These are phyloP conservation scores for Dactylellina leptospora DNA, from an alignment of 2,329 filamentous ascomycete species.

Conservation along the genomic window DNA sequence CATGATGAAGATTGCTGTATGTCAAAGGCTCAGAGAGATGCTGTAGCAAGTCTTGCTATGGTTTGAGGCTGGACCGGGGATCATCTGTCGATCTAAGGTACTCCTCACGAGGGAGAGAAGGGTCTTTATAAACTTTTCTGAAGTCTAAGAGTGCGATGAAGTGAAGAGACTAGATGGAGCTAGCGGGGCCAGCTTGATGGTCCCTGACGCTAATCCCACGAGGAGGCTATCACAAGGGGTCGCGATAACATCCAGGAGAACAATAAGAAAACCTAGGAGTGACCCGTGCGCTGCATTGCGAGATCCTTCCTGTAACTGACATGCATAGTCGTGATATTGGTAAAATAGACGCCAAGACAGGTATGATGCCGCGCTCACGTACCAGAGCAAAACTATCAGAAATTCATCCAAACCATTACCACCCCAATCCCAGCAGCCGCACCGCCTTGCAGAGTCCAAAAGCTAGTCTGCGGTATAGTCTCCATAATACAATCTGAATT, in stretches of 20 bases:
- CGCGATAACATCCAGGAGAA: background rate
- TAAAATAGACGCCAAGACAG: conserved; percentile 20
- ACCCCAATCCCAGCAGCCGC: conserved; percentile 18
- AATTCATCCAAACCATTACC: background rate
- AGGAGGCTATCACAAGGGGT: background rate
- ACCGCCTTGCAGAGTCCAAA: conserved; percentile 7
- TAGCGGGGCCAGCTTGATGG: too few species aligned
- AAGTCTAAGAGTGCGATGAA: background rate
- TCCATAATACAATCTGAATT: conserved; percentile 20
- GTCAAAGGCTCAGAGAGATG: background rate
- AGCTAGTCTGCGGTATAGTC: conserved; percentile 10
- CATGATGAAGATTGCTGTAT: conserved; percentile 20
- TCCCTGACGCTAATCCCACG: background rate
- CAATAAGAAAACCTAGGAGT: conserved; percentile 3
- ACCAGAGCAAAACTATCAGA: background rate
- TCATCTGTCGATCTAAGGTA: conserved; percentile 39
- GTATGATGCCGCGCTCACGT: conserved; percentile 19
- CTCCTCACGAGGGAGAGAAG: background rate
- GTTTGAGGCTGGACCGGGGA: conserved; percentile 21
- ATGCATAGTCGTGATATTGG: conserved; percentile 5
- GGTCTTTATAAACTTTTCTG: conserved; percentile 19
- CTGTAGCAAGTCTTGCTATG: background rate
- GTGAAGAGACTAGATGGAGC: too few species aligned
- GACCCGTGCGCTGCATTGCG: conserved; percentile 14
- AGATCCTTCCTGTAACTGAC: too few species aligned